A percentile compares a stretch with the other conserved stretches of the same genome.
These are phyloP conservation scores for Collybiopsis luxurians DNA, from an alignment of 768 basidiomycete genomes.

Conservation along the genomic window DNA sequence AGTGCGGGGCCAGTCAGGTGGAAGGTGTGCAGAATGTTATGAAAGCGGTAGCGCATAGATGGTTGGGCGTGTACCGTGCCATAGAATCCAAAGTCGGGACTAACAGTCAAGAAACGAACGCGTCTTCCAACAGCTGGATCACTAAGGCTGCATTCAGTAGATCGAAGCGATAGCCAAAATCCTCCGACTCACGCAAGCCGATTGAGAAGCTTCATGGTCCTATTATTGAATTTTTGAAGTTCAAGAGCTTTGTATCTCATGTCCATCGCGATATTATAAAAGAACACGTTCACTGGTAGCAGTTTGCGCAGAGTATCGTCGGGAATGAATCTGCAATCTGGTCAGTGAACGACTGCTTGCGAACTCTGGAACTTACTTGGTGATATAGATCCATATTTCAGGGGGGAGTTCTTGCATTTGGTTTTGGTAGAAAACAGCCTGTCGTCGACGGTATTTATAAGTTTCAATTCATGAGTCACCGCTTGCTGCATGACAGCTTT, in stretches of 20 bases:
- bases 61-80: not conserved
- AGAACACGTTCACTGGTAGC: conserved; percentile 28
- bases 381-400: conserved; percentile 32
- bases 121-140: conserved; percentile 22
- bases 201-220: conserved; percentile 13
- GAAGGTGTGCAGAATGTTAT: conserved; percentile 12
- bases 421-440: no score
- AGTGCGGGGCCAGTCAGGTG: conserved; percentile 6
- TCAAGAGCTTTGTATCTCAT: conserved; percentile 24
- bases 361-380: conserved; percentile 23
- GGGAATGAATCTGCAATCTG: conserved; percentile 19
- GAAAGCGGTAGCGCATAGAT: conserved; percentile 2
- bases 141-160: no score
- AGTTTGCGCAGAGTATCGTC: conserved; percentile 21
- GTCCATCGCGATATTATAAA: conserved; percentile 30
- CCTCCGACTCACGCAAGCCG: conserved; percentile 19
- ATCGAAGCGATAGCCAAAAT: not conserved
- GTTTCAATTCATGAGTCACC: no score
- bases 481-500: no score
- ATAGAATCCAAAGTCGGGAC: conserved; percentile 12
- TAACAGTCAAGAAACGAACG: conserved; percentile 17
- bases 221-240: conserved; percentile 19
- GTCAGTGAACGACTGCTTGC: no score
- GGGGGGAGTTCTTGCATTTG: conserved; percentile 19
- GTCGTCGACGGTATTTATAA: no score